Base-by-base conservation (phyloP, 805 yeast species). In the Vanderwaltozyma verrucispora region DNA sequence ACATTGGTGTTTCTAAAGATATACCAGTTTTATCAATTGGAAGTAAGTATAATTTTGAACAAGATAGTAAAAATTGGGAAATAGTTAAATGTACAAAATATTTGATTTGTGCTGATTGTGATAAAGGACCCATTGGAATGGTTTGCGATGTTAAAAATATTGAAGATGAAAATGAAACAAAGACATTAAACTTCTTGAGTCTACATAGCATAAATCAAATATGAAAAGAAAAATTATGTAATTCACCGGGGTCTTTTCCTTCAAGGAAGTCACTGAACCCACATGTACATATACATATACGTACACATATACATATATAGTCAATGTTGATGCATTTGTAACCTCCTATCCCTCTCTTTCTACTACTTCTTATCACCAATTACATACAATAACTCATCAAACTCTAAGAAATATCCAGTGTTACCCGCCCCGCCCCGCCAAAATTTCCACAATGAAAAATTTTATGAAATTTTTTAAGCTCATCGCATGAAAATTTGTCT, bases 91-190 rank as follows among this genome's bases (percentile, higher is more conserved):
- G 80, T 17, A 70, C 69, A 33, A 62, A 86, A 37, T 65, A 75
- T 33, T 56, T 82, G 29, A 68, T 77, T 2, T 82, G 94, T 54
- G 74, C 86, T 5, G 87, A 78, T 42, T 82, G 94, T 60, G 88
- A 81, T 47, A 65, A 69, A 40, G 94, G 94, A 0, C 89, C 89
- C 0, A 48, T 82, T 15, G 94, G 94, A 2, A 33, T 54, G 19
- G 16, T 77, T 70, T 61, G 86, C 75, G 21, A 78, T 70, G 5
- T 65, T 20, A 26, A 29, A 15, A 30, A 41, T 28, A 31, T 20
- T 7, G 51, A 42, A 3, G 46, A 46, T 2, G 42, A 39, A 9
- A 46, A 44, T 6, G n/a, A n/a, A 4, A 37, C 43, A 12, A 53
- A 49, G 14, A 54, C 72, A 35, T 53, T 55, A 8, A 70, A 71